Base-by-base conservation (phyloP, 495 filamentous ascomycete species). In the Penicillium flavigenum region DNA sequence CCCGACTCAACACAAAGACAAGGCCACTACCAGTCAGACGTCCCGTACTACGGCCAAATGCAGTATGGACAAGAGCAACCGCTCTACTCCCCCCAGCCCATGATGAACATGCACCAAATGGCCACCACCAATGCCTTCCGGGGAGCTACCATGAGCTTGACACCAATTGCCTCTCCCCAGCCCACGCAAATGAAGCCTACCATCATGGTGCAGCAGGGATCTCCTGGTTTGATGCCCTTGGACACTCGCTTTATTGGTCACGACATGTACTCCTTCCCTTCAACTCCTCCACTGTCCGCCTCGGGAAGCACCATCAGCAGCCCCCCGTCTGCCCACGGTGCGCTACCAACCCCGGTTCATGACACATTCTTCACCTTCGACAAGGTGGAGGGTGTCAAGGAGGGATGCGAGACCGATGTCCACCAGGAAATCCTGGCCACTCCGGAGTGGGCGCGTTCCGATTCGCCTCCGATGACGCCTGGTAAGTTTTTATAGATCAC, bases 381-480 rank as follows among this genome's bases (percentile, higher is more conserved):
- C 32, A 85, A 83, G 59, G 80, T 91, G 54, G 86, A 92, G 64
- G 87, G 87, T 61, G 85, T 89, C 53, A 96, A 96, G 79, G 83
- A 90, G 62, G 87, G 84, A 26, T 89, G 90, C 62, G 85, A 92
- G 75, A 83, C 82, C 26, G 89, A 89, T 48, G 84, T 85, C 6
- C 82, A 87, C 72, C 82, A 86, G 41, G 86, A 94, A 76, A 85
- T 84, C 65, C 82, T 95, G 60, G 86, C 90, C 47, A 82, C 80
- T 61, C 80, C 86, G 62, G 89, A 93, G 57, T 95, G 88, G 87
- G 75, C 85, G 38, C 84, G 83, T 64, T 86, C 83, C 42, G 81
- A 81, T 17, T 95, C 91, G 22, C 92, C 94, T 56, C 90, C 91
- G 9, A 81, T 98, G 80, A 94, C 92, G 67, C 94, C 94, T 84